Percentiles rank a stretch among this genome's conserved stretches.
phyloP scores from a whole-genome alignment of 148 eudicot species.

The Suaeda aralocaspica region DNA sequence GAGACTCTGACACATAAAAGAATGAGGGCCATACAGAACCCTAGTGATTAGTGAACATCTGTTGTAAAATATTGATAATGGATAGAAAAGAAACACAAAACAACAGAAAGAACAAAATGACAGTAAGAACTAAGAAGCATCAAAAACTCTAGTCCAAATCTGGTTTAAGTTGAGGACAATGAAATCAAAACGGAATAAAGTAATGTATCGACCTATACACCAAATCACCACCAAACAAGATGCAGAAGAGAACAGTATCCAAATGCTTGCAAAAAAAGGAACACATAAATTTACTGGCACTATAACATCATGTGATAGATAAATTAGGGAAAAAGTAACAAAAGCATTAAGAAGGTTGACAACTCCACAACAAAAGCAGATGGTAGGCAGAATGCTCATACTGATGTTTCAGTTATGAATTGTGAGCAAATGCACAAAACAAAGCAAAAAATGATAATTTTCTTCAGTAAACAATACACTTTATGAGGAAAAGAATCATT shows the following conservation, averaged over 20 bases:
- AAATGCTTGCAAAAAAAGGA: neutral
- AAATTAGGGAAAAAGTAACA: neutral
- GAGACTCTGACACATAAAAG: neutral
- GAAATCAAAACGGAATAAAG: neutral
- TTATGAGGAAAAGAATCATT: slow-evolving; percentile 11
- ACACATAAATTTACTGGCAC: neutral
- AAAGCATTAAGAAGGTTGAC: neutral
- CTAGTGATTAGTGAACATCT: neutral
- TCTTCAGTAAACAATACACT: neutral
- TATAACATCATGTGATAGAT: neutral
- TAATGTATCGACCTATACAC: neutral
- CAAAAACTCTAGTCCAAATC: neutral
- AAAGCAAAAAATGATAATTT: neutral
- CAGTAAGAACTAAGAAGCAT: neutral
- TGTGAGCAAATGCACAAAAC: neutral
- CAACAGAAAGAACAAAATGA: neutral
- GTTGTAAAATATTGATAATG: neutral
- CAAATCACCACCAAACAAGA: slow-evolving; percentile 8
- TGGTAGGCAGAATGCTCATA: neutral
- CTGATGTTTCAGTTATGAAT: neutral
- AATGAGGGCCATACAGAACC: neutral
- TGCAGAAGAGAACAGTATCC: neutral
- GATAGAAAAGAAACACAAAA: neutral
- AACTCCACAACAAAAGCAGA: neutral
- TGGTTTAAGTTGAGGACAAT: neutral